A percentile compares a stretch with the other conserved stretches of the same genome.
Evolutionary conservation across 257 asterid species (phyloP).

Genomic region (Solanum microdontum): DNA sequence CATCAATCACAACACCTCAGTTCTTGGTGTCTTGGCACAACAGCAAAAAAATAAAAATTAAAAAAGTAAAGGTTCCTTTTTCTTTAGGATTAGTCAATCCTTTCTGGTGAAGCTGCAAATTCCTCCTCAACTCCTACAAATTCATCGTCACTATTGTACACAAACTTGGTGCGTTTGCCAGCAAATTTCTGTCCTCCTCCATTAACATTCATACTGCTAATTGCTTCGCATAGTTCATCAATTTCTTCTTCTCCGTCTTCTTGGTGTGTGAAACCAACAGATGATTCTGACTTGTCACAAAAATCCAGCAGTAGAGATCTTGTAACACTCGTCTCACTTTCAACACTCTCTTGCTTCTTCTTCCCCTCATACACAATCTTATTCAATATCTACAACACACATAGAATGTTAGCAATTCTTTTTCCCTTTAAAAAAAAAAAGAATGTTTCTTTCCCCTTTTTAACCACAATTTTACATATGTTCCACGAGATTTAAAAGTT

Average conservation of each 20-base stretch:
- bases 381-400: slow-evolving; percentile 15
- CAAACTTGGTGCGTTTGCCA: slow-evolving; percentile 15
- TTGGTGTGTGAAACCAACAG: not conserved
- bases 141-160: slow-evolving; percentile 65
- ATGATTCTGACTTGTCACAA: slow-evolving; percentile 39
- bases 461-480: too few relatives aligned
- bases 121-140: slow-evolving; percentile 41
- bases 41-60: not conserved
- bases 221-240: slow-evolving; percentile 61
- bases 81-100: slow-evolving; percentile 28
- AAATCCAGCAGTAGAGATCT: slow-evolving; percentile 73
- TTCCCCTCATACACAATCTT: slow-evolving; percentile 14
- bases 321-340: slow-evolving; percentile 38
- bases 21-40: not conserved
- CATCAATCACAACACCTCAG: not conserved
- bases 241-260: not conserved
- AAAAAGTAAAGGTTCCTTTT: slow-evolving; percentile 11
- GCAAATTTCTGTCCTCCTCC: slow-evolving; percentile 10
- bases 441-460: too few relatives aligned
- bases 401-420: not conserved
- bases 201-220: slow-evolving; percentile 43
- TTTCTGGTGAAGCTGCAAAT: not conserved
- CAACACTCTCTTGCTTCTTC: slow-evolving; percentile 23
- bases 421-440: too few relatives aligned
- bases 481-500: too few relatives aligned